Conservation (phyloP, 1,139 yeast species). For the Pichia sp. region DNA sequence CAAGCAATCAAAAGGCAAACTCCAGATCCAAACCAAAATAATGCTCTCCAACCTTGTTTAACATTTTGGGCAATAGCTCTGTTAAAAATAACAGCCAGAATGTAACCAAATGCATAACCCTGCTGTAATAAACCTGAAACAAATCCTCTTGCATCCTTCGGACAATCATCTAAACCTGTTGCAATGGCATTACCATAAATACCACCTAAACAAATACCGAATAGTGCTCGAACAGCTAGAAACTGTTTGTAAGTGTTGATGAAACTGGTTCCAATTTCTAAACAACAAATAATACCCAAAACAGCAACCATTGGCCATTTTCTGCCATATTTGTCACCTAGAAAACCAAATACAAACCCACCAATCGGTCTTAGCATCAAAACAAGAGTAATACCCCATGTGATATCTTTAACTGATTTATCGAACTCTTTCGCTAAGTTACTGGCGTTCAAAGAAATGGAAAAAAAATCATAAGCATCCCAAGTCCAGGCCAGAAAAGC, state of each 20-base stretch:
- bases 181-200: slow-evolving; percentile 62
- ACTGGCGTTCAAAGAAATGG: slow-evolving; percentile 54
- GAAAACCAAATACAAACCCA: slow-evolving; percentile 58
- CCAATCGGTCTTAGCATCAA: slow-evolving; percentile 78
- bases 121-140: slow-evolving; percentile 63
- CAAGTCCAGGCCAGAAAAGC: slow-evolving; percentile 72
- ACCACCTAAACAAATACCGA: slow-evolving; percentile 67
- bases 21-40: slow-evolving; percentile 77
- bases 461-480: slow-evolving; percentile 74
- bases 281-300: slow-evolving; percentile 41
- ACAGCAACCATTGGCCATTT: slow-evolving; percentile 60
- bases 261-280: slow-evolving; percentile 70
- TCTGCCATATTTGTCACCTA: slow-evolving; percentile 64
- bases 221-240: slow-evolving; percentile 59
- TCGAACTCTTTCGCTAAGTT: slow-evolving; percentile 46
- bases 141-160: slow-evolving; percentile 53
- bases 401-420: slow-evolving; percentile 42
- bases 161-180: slow-evolving; percentile 61
- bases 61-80: slow-evolving; percentile 51
- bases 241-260: slow-evolving; percentile 56
- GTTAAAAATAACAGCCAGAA: slow-evolving; percentile 55
- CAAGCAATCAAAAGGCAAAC: slow-evolving; percentile 48
- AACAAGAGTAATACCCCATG: slow-evolving; percentile 79
- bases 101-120: slow-evolving; percentile 67
- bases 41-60: slow-evolving; percentile 59